Conservation (phyloP, 805 yeast species). For the Saccharomycopsis malanga region DNA sequence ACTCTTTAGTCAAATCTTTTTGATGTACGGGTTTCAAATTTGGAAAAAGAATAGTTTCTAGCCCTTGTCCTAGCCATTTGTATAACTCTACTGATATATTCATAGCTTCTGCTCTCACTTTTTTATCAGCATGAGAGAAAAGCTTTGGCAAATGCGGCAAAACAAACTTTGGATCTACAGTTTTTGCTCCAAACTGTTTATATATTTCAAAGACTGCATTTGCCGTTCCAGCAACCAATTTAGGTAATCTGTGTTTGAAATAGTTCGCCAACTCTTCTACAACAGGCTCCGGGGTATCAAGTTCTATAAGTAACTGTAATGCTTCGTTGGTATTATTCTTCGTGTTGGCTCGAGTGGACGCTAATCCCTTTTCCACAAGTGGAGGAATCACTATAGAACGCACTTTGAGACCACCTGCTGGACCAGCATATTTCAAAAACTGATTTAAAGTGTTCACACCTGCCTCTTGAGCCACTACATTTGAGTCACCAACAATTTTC, state of each 20-base stretch:
- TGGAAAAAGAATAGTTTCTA: constrained; percentile 54
- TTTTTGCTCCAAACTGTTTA: constrained; percentile 54
- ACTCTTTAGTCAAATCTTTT: constrained; percentile 67
- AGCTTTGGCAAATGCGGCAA: constrained; percentile 55
- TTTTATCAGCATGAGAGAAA: constrained; percentile 80
- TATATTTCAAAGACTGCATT: constrained; percentile 51
- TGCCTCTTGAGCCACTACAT: constrained; percentile 87
- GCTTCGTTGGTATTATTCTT: constrained; percentile 59
- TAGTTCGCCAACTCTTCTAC: constrained; percentile 62
- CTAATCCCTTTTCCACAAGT: constrained; percentile 75
- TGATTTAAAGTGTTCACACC: constrained; percentile 54
- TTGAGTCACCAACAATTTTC: constrained; percentile 62
- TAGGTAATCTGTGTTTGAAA: constrained; percentile 61
- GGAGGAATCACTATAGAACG: constrained; percentile 38
- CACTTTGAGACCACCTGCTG: constrained; percentile 34
- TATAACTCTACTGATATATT: constrained; percentile 60
- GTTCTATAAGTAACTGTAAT: constrained; percentile 55
- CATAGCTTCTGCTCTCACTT: constrained; percentile 75
- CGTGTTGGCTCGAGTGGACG: constrained; percentile 69
- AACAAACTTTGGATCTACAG: constrained; percentile 50
- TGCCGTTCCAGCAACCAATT: constrained; percentile 63
- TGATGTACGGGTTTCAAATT: constrained; percentile 88
- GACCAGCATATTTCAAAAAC: constrained; percentile 51
- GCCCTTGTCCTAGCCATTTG: constrained; percentile 63
- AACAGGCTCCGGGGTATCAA: constrained; percentile 56